Conservation (phyloP, 805 yeast genomes). For the Ogataea allantospora region DNA sequence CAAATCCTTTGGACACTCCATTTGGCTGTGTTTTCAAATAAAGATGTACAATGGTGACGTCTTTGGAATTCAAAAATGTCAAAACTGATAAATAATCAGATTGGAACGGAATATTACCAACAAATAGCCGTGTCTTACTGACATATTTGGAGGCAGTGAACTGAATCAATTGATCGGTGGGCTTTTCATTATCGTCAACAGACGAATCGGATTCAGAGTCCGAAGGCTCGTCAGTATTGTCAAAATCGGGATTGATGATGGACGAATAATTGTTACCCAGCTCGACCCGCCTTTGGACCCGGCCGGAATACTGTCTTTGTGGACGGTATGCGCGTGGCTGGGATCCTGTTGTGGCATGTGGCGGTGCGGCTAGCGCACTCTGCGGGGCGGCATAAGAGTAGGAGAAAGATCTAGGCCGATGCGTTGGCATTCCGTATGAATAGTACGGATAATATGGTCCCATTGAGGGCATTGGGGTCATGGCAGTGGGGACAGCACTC, state of each 20-base stretch:
- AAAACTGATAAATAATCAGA: slow-evolving; percentile 22
- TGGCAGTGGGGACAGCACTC: slow-evolving; percentile 3
- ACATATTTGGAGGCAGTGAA: slow-evolving; percentile 34
- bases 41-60: slow-evolving; percentile 13
- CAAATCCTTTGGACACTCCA: slow-evolving; percentile 58
- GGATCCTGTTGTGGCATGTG: slow-evolving; percentile 3
- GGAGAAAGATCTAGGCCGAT: slow-evolving; percentile 7
- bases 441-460: slow-evolving; percentile 13
- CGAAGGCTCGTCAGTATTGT: slow-evolving; percentile 8
- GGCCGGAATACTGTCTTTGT: slow-evolving; percentile 4
- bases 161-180: slow-evolving; percentile 23
- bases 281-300: slow-evolving; percentile 10
- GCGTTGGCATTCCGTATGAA: slow-evolving; percentile 9
- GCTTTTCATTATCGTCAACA: slow-evolving; percentile 24
- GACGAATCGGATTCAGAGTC: slow-evolving; percentile 7
- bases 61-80: slow-evolving; percentile 15
- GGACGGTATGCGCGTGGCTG: slow-evolving; percentile 8
- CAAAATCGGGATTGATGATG: slow-evolving; percentile 25
- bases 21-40: slow-evolving; percentile 38
- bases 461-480: slow-evolving; percentile 7
- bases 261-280: slow-evolving; percentile 30
- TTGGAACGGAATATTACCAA: slow-evolving; percentile 56
- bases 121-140: slow-evolving; percentile 45
- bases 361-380: slow-evolving; percentile 6
- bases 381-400: slow-evolving; percentile 9